These are phyloP conservation scores for Plasmodium yoelii DNA, from an alignment of 169 alveolate genomes.

Conservation along the genomic window DNA sequence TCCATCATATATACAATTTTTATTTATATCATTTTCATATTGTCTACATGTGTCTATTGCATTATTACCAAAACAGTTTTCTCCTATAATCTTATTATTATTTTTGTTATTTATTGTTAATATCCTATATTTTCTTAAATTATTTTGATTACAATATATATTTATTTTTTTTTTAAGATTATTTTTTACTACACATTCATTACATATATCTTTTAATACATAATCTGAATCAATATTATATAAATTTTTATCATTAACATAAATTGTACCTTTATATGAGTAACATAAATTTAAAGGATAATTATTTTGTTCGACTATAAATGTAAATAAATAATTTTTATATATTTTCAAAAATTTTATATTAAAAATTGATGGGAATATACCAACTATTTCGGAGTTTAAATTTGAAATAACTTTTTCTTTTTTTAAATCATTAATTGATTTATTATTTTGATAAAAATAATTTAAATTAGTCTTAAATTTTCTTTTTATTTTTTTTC, in stretches of 20 bases:
- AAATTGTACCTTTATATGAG: constrained; percentile 10
- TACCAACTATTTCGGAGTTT: constrained; percentile 26
- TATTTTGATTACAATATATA: background rate
- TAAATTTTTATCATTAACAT: constrained; percentile 8
- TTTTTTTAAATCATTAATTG: constrained; percentile 29
- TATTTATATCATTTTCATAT: too few species aligned
- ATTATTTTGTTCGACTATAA: constrained; percentile 34
- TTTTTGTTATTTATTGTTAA: too few species aligned
- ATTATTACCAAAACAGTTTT: background rate
- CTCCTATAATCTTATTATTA: background rate
- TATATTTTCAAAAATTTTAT: constrained; percentile 22
- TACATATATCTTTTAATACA: background rate
- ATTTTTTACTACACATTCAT: background rate
- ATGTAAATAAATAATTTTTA: constrained; percentile 28
- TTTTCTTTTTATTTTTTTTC: constrained; percentile 44
- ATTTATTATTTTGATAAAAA: constrained; percentile 13
- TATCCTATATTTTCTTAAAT: background rate
- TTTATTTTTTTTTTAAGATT: background rate
- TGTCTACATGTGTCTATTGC: background rate
- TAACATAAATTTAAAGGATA: constrained; percentile 23
- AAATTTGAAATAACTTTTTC: constrained; percentile 21
- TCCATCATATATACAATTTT: background rate
- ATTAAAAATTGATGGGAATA: constrained; percentile 15
- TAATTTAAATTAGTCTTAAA: background rate
- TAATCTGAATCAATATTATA: background rate